Evolutionary conservation across 2,329 filamentous ascomycete species (phyloP), one percentile per base, ranked within the genome.

Genomic region (Lizonia empirigonia): DNA sequence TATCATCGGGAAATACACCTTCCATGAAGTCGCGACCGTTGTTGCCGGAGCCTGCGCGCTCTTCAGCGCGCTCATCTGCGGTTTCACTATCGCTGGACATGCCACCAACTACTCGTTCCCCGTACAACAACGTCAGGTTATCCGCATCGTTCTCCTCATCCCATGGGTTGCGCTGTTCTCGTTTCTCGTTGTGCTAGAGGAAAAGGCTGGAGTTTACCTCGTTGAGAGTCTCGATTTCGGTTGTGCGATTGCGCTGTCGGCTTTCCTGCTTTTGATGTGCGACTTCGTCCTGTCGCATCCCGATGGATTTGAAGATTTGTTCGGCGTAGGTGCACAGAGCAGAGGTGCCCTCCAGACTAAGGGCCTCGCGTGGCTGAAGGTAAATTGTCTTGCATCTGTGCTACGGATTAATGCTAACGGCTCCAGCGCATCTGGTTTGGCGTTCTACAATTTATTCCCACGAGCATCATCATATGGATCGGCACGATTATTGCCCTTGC

Each of bases 401-500:
- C 18, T 35, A 3, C n/a, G 4, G 20, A 13, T 26, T 15, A n/a
- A n/a, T n/a, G 29, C 36, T 49, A 9, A 30, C 22, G 34, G 10
- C 35, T n/a, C 5, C 38, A 71, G 68, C 53, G 57, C 18, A 55
- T 36, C 5, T 70, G 67, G 69, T 71, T 69, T 46, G 50, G 58
- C 12, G 65, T 68, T 1, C 62, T 71, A 16, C 68, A 71, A 34
- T 70, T 65, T 50, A 67, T 71, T 20, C 68, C 65, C 7, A 54
- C 57, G 1, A 58, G 57, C 29, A 53, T 68, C 40, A 60, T 68
- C 32, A 45, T 70, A 38, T 70, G 68, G 68, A 49, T 68, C 15
- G 60, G 61, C 6, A 68, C 65, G 1, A 60, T 36, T 13, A 51
- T 58, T 16, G 55, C 60, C 7, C 40, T 69, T 15, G 64, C 66